Evolutionary conservation across 805 yeast species (phyloP).

Genomic region (Candida lessepsii): DNA sequence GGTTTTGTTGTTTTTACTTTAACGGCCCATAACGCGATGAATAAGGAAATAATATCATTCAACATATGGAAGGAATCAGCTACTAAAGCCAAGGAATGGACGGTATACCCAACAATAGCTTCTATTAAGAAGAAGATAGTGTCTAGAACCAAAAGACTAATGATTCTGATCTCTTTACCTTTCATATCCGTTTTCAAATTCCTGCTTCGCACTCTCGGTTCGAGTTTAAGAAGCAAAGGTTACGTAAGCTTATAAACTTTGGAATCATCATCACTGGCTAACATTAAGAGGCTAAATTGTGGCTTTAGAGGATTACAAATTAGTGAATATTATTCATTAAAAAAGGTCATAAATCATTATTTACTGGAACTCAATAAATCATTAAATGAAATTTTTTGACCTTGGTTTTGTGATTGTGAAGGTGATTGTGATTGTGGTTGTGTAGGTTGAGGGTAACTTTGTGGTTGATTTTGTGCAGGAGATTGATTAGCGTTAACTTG

Average conservation of each 20-base stretch:
- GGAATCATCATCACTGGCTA: too few relatives aligned
- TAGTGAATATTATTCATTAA: conserved; percentile 7
- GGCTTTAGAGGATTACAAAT: not conserved
- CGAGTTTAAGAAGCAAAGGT: too few relatives aligned
- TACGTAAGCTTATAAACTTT: not conserved
- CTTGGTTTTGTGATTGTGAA: conserved; percentile 15
- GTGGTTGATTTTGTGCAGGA: not conserved
- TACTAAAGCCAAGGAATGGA: conserved; percentile 88
- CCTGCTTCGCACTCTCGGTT: too few relatives aligned
- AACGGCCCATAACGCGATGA: conserved; percentile 97
- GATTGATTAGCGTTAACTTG: too few relatives aligned
- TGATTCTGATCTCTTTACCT: conserved; percentile 69
- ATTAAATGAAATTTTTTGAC: conserved; percentile 41
- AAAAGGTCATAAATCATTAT: conserved; percentile 12
- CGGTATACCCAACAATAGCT: conserved; percentile 82
- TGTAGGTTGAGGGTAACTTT: not conserved
- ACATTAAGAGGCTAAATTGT: too few relatives aligned
- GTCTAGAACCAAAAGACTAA: conserved; percentile 70
- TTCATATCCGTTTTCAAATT: conserved; percentile 23
- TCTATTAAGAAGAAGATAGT: conserved; percentile 82
- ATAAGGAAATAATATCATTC: conserved; percentile 84
- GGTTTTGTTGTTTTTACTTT: conserved; percentile 76
- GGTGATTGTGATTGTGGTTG: not conserved
- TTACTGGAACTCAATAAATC: conserved; percentile 36
- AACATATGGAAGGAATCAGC: conserved; percentile 99